These are phyloP conservation scores for Botryotinia calthae DNA, from an alignment of 2,329 filamentous ascomycete genomes.

Conservation along the genomic window DNA sequence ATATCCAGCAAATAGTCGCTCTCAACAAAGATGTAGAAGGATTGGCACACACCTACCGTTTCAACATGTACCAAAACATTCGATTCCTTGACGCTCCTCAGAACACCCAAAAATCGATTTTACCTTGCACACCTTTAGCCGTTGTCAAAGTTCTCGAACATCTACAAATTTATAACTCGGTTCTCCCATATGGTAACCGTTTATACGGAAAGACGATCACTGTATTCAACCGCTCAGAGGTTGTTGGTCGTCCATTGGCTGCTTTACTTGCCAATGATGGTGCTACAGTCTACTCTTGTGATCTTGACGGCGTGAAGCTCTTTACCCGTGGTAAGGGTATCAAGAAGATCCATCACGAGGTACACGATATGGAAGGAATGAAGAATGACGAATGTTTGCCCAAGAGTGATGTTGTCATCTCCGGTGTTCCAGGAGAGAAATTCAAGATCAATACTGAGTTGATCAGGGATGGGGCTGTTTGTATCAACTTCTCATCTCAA, in stretches of 20 bases:
- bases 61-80: constrained; percentile 99
- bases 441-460: constrained; percentile 88
- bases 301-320: constrained; percentile 85
- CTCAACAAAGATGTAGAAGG: constrained; percentile 94
- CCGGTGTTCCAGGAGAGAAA: constrained; percentile 80
- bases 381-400: constrained; percentile 77
- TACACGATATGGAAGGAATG: constrained; percentile 73
- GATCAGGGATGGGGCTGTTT: constrained; percentile 88
- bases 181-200: constrained; percentile 87
- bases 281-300: constrained; percentile 91
- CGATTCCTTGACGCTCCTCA: constrained; percentile 81
- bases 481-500: constrained; percentile 96
- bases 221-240: constrained; percentile 93
- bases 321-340: constrained; percentile 90
- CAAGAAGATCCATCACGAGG: constrained; percentile 80
- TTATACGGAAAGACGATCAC: constrained; percentile 93
- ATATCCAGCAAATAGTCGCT: constrained; percentile 91
- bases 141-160: constrained; percentile 97
- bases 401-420: constrained; percentile 90
- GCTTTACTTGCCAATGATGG: constrained; percentile 95
- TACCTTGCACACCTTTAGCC: constrained; percentile 93
- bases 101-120: constrained; percentile 81
- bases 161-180: constrained; percentile 93
- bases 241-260: constrained; percentile 88
- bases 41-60: constrained; percentile 87